Evolutionary conservation across 2,329 filamentous ascomycete genomes (phyloP).

Genomic region (Ophiosphaerella narmari): DNA sequence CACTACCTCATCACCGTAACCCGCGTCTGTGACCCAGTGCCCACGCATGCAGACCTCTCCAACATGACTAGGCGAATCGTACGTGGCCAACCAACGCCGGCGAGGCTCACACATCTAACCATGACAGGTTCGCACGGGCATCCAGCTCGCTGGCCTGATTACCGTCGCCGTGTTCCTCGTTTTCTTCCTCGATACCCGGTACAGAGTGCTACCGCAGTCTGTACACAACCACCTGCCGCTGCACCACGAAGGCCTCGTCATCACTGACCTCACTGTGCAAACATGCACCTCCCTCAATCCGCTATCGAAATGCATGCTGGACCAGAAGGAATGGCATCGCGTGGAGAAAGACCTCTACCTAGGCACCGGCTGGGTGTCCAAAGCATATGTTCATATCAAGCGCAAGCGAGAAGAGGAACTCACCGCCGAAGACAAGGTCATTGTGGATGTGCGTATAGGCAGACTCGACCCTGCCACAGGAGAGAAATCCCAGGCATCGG

Average conservation of each 20-base stretch:
- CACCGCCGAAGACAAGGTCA: slow-evolving; percentile 71
- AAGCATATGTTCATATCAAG: slow-evolving; percentile 80
- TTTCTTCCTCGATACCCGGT: slow-evolving; percentile 85
- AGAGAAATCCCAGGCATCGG: slow-evolving; percentile 60
- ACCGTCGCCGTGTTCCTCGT: slow-evolving; percentile 68
- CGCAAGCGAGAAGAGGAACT: slow-evolving; percentile 87
- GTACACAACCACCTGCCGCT: slow-evolving; percentile 83
- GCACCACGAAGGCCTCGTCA: slow-evolving; percentile 80
- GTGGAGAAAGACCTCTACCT: slow-evolving; percentile 90
- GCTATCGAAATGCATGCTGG: slow-evolving; percentile 76
- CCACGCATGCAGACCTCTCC: slow-evolving; percentile 15
- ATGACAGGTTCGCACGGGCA: slow-evolving; percentile 62
- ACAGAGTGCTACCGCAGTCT: slow-evolving; percentile 80
- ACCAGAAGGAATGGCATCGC: slow-evolving; percentile 75
- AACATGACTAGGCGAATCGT: slow-evolving; percentile 49
- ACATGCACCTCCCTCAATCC: slow-evolving; percentile 75
- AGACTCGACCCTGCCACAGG: slow-evolving; percentile 68
- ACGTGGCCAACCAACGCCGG: slow-evolving; percentile 9
- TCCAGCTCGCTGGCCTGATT: slow-evolving; percentile 73
- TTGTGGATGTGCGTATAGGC: slow-evolving; percentile 78
- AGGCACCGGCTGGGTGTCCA: slow-evolving; percentile 71
- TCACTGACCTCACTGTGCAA: slow-evolving; percentile 81
- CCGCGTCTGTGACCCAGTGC: slow-evolving; percentile 13
- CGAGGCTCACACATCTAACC: slow-evolving; percentile 16
- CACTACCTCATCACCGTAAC: slow-evolving; percentile 7